Percentiles rank a stretch among this genome's conserved stretches.
phyloP scores from a whole-genome alignment of 768 basidiomycete genomes.

The Naganishia antarctica region DNA sequence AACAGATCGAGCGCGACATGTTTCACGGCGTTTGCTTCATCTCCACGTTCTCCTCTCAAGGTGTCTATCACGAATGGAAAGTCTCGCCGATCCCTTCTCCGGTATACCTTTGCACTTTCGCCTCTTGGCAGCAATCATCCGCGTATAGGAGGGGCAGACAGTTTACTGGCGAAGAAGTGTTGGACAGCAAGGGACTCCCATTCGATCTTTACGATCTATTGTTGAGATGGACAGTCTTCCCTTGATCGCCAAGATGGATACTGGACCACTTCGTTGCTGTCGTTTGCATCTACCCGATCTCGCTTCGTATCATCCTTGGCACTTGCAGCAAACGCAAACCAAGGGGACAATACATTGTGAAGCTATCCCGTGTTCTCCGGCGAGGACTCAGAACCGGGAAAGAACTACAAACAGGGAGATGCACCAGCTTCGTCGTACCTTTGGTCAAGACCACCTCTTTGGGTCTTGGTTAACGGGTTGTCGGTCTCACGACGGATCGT shows the following conservation, averaged over 20 bases:
- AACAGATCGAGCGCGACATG: constrained; percentile 7
- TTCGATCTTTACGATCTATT: not conserved
- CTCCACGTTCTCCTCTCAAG: not conserved
- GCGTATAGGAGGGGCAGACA: not conserved
- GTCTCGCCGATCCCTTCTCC: constrained; percentile 2
- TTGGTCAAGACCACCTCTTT: constrained; percentile 1
- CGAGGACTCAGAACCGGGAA: not conserved
- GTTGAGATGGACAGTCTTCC: not conserved
- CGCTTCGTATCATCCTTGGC: not conserved
- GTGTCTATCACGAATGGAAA: not conserved
- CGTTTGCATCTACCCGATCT: constrained; percentile 13
- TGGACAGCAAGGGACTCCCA: not conserved
- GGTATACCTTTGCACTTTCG: not conserved
- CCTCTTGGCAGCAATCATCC: not conserved
- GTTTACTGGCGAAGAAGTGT: constrained; percentile 18
- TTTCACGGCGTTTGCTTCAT: not conserved
- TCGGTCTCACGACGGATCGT: not conserved
- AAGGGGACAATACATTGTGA: not conserved
- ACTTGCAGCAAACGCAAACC: constrained; percentile 1
- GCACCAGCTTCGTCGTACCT: not conserved
- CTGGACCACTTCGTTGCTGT: not conserved
- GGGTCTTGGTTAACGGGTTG: constrained; percentile 1
- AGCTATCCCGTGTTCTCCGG: not conserved
- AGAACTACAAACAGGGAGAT: constrained; percentile 15
- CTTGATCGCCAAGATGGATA: constrained; percentile 17